Evolutionary conservation across 2,329 filamentous ascomycete species (phyloP), one percentile per base, ranked within the genome.

Genomic region (Claviceps capensis): DNA sequence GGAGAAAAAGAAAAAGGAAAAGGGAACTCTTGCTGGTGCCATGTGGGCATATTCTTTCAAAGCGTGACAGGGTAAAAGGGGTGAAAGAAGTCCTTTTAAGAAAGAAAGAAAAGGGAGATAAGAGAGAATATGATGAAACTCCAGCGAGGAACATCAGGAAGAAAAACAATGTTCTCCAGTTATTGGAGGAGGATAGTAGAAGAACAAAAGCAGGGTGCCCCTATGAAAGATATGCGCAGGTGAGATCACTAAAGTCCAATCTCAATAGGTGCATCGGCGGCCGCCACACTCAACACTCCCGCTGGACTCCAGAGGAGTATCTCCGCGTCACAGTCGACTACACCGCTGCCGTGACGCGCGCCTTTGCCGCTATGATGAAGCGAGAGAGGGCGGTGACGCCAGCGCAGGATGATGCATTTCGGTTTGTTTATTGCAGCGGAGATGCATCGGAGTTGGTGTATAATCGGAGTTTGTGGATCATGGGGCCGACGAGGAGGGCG

Each of bases 401-500:
- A 19, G 6, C 16, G 13, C 7, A 14, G 6, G 34, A 26, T 9
- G 49, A 43, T 16, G 22, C 7, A 3, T 51, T 51, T 26, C 43
- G 42, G 9, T 47, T 51, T 22, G 34, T 51, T 14, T 51, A 23
- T 2, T 51, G 49, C 49, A 51, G 49, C 19, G 49, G 49, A 5
- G 43, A 51, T 34, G 13, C 43, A 16, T 46, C 49, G 2, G 49
- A 51, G 34, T 5, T 51, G 43, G 49, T 51, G 42, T 51, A 51
- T 7, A 51, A 51, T 34, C 49, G 49, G 16, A 47, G 49, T 17
- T 14, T 51, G 49, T 51, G 49, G 42, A 51, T 51, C 43, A 51
- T 51, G 42, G 49, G 49, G 30, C 49, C 49, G 16, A 51, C 49
- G 17, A 51, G 49, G 41, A 14, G 49, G 43, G 49, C 49, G 8